phyloP scores from a whole-genome alignment of 257 asterid genomes.

The Nicotiana attenuata region DNA sequence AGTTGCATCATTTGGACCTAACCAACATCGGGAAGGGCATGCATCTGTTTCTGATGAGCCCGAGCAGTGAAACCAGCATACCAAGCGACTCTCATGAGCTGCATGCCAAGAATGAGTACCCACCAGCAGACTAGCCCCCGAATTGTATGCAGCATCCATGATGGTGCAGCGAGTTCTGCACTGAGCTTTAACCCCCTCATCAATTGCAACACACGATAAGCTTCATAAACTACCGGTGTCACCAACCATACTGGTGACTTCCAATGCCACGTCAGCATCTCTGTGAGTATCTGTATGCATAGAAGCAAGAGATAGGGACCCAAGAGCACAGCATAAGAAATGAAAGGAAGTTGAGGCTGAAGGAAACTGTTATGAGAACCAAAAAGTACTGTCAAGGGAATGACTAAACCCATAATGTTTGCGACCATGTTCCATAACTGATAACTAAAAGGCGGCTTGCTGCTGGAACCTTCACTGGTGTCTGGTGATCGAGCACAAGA shows the following conservation, averaged over 20 bases:
- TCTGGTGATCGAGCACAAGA: slow-evolving; percentile 52
- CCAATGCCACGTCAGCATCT: slow-evolving; percentile 97
- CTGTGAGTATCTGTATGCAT: slow-evolving; percentile 71
- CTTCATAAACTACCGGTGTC: slow-evolving; percentile 81
- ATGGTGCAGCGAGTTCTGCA: slow-evolving; percentile 55
- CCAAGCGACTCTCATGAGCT: slow-evolving; percentile 98
- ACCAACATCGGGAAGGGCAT: slow-evolving; percentile 15
- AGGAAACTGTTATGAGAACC: slow-evolving; percentile 53
- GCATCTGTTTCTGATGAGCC: slow-evolving; percentile 26
- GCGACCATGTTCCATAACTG: slow-evolving; percentile 79
- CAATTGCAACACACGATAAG: slow-evolving; percentile 73
- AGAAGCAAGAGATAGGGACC: slow-evolving; percentile 91
- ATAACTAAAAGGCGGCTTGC: slow-evolving; percentile 67
- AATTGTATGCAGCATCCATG: slow-evolving; percentile 68
- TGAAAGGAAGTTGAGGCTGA: slow-evolving; percentile 57
- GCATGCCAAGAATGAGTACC: slow-evolving; percentile 93
- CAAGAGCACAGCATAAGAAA: slow-evolving; percentile 60
- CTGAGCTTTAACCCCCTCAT: slow-evolving; percentile 95
- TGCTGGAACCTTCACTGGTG: slow-evolving; percentile 19
- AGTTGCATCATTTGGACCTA: neutral
- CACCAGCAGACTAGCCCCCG: slow-evolving; percentile 86
- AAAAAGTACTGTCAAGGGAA: slow-evolving; percentile 45
- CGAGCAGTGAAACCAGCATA: slow-evolving; percentile 75
- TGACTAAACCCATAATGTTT: slow-evolving; percentile 40
- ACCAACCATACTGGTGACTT: slow-evolving; percentile 92